Evolutionary conservation across 2,329 filamentous ascomycete species (phyloP).

Genomic region (Elsinoe batatas): DNA sequence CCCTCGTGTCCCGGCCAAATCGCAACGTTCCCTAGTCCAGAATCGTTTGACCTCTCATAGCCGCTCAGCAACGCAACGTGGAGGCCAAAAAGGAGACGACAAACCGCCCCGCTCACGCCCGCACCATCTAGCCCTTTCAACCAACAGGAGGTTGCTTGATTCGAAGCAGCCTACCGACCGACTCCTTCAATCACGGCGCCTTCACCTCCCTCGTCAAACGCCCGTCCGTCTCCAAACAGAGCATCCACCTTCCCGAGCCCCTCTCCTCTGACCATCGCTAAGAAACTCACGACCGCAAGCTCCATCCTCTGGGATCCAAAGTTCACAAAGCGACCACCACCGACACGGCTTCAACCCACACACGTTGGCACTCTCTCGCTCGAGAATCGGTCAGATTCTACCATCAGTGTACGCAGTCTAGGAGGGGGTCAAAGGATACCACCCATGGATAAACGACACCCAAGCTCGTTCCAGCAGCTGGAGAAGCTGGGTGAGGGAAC

Average conservation of each 20-base stretch:
- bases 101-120: constrained; percentile 10
- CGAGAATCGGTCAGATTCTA: constrained; percentile 40
- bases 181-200: constrained; percentile 15
- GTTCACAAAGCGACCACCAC: constrained; percentile 35
- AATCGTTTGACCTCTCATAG: background rate
- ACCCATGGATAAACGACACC: constrained; percentile 84
- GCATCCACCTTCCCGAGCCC: constrained; percentile 18
- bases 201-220: constrained; percentile 11
- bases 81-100: background rate
- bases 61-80: constrained; percentile 1
- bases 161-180: constrained; percentile 10
- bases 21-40: background rate
- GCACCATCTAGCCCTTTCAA: constrained; percentile 5
- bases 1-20: constrained; percentile 8
- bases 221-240: constrained; percentile 17
- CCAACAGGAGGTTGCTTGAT: constrained; percentile 12
- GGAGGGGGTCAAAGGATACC: constrained; percentile 34
- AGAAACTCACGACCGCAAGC: constrained; percentile 39
- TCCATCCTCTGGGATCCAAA: constrained; percentile 42
- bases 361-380: constrained; percentile 40
- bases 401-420: constrained; percentile 40
- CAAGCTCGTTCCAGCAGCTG: constrained; percentile 96
- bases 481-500: constrained; percentile 97
- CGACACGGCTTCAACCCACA: constrained; percentile 36
- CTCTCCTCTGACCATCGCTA: constrained; percentile 32